phyloP scores from a whole-genome alignment of 73 alveolate species.

The Paramecium caudatum region DNA sequence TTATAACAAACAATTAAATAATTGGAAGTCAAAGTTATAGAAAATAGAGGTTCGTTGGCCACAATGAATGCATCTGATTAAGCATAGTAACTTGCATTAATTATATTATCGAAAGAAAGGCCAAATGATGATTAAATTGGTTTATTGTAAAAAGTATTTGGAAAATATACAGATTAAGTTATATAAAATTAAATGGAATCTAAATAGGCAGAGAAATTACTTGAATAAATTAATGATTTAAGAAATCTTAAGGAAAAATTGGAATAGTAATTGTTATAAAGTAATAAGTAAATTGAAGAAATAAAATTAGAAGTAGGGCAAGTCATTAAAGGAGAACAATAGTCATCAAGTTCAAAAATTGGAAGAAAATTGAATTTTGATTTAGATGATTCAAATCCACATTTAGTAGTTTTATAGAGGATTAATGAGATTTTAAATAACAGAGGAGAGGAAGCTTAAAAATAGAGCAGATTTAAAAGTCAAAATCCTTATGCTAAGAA shows the following conservation, averaged over 20 bases:
- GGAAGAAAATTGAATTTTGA: conserved; percentile 7
- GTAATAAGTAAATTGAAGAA: not conserved
- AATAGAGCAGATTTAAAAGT: not conserved
- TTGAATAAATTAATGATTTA: conserved; percentile 41
- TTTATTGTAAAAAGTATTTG: not conserved
- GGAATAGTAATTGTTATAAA: not conserved
- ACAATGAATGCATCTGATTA: not conserved
- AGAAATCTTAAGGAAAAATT: conserved; percentile 21
- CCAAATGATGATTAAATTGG: not conserved
- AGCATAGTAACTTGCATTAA: conserved; percentile 41
- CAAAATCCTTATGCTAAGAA: not conserved
- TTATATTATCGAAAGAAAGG: conserved; percentile 22
- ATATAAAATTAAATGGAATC: not conserved
- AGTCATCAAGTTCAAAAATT: not conserved
- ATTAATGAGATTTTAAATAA: conserved; percentile 1
- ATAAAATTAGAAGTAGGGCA: not conserved
- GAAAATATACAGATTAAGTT: not conserved
- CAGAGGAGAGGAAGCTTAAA: not conserved
- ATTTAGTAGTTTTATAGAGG: not conserved
- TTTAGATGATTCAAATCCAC: not conserved
- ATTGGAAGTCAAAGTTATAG: not conserved
- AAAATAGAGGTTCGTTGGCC: too few species aligned
- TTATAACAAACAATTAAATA: not conserved
- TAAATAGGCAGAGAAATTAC: conserved; percentile 11
- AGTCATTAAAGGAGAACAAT: not conserved